Base-by-base conservation (phyloP, 495 filamentous ascomycete genomes). In the Aspergillus nanangensis region DNA sequence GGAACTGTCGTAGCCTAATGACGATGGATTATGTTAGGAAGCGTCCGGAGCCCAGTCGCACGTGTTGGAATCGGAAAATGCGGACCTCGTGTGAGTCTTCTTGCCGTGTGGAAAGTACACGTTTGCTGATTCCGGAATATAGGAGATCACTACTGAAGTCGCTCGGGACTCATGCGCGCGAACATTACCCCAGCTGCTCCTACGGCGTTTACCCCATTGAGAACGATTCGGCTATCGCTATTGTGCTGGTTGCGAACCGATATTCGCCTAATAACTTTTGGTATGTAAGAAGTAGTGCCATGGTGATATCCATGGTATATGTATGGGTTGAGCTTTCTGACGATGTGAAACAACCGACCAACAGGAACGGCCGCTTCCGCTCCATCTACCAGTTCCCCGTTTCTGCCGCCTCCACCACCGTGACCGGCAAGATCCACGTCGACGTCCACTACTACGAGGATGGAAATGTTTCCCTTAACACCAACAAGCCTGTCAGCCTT, bases 361-460 rank as follows among this genome's bases (percentile, higher is more conserved):
- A 13, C 48, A 91, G 87, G 88, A 97, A 96, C 71, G 94, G 94
- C 37, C 88, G 94, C 46, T 96, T 91, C 85, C 89, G 94, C 48
- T 88, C 88, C 32, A 77, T 83, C 39, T 97, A 96, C 71, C 58
- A 64, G 54, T 39, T 71, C 34, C 79, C 84, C 62, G 85, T 86
- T 67, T 72, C 85, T 67, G 72, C 85, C 9, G 68, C 81, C 5
- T 61, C 68, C n/a, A 57, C 69, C 25, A 60, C 66, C 41, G 45
- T 72, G 19, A 67, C 66, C 18, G 69, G 70, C 58, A 71, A 70
- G 41, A 57, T 73, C 66, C 52, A 80, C 69, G 42, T 79, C 61
- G 60, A 76, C 65, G 92, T 99, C 36, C 94, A 99, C 76, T 99
- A 99, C 79, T 99, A 97, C 75, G 94, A 99, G 69, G 94, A 99